These are phyloP conservation scores for Ophidiomyces ophidiicola DNA, from an alignment of 2,329 filamentous ascomycete species.

Conservation along the genomic window DNA sequence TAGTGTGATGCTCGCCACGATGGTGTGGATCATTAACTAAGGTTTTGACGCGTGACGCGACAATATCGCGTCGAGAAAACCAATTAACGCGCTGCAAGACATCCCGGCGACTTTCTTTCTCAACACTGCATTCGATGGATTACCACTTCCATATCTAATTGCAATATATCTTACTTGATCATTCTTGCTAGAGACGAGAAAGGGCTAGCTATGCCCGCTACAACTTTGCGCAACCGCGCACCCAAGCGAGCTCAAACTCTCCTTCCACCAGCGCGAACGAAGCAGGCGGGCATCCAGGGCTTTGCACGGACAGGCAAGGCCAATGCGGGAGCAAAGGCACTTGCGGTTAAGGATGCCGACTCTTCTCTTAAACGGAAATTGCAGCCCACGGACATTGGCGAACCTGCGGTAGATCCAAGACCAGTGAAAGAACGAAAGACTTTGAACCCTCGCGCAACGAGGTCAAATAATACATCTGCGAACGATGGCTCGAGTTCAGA, in stretches of 20 bases:
- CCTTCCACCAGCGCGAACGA: constrained; percentile 25
- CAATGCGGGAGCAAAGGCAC: constrained; percentile 19
- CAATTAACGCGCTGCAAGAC: constrained; percentile 2
- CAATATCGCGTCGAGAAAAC: constrained; percentile 1
- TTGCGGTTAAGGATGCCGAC: constrained; percentile 19
- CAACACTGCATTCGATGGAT: background rate
- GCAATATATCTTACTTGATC: constrained; percentile 3
- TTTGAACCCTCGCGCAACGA: background rate
- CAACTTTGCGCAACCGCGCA: constrained; percentile 19
- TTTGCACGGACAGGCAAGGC: constrained; percentile 37
- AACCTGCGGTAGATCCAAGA: background rate
- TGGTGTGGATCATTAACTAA: too few relatives aligned
- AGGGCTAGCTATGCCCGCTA: constrained; percentile 9
- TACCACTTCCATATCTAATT: constrained; percentile 8
- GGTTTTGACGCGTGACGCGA: constrained; percentile 10
- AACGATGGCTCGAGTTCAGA: background rate
- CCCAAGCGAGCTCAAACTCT: constrained; percentile 18
- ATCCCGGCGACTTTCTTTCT: background rate
- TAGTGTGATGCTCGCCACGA: too few relatives aligned
- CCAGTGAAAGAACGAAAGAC: background rate
- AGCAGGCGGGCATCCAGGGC: constrained; percentile 32
- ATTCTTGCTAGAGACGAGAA: background rate
- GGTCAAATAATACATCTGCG: background rate
- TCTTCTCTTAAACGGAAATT: constrained; percentile 32
- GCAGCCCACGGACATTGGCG: constrained; percentile 17